Percentiles rank a stretch among this genome's conserved stretches.
phyloP scores from a whole-genome alignment of 257 asterid species.

The Euphrasia confusa region DNA sequence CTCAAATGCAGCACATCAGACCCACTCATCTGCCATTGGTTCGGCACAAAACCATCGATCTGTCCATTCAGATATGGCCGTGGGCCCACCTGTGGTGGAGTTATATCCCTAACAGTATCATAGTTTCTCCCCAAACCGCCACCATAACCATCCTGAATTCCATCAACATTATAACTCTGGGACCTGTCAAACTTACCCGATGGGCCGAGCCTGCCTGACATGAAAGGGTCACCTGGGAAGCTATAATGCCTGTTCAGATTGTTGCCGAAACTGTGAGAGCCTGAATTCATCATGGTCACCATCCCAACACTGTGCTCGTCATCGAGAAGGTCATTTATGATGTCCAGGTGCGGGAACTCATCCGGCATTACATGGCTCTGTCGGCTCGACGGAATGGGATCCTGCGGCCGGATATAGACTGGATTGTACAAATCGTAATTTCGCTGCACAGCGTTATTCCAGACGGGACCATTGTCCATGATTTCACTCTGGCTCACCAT shows the following conservation, averaged over 20 bases:
- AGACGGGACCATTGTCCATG: slow-evolving; percentile 36
- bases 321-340: slow-evolving; percentile 70
- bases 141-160: slow-evolving; percentile 39
- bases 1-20: slow-evolving; percentile 41
- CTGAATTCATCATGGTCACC: slow-evolving; percentile 25
- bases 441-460: slow-evolving; percentile 40
- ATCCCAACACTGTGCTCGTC: slow-evolving; percentile 58
- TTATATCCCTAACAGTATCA: slow-evolving; percentile 35
- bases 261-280: slow-evolving; percentile 41
- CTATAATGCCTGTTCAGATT: slow-evolving; percentile 48
- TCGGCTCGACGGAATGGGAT: slow-evolving; percentile 42
- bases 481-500: slow-evolving; percentile 36
- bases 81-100: slow-evolving; percentile 39
- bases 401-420: slow-evolving; percentile 34
- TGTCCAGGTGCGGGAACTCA: slow-evolving; percentile 53
- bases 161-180: slow-evolving; percentile 48
- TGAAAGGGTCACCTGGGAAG: slow-evolving; percentile 53
- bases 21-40: slow-evolving; percentile 69
- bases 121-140: slow-evolving; percentile 30
- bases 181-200: slow-evolving; percentile 56
- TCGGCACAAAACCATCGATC: slow-evolving; percentile 47
- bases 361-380: slow-evolving; percentile 37
- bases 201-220: slow-evolving; percentile 37
- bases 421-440: slow-evolving; percentile 39
- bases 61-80: slow-evolving; percentile 53